Conservation (phyloP, 805 yeast species). For the Zygosaccharomyces bisporus region DNA sequence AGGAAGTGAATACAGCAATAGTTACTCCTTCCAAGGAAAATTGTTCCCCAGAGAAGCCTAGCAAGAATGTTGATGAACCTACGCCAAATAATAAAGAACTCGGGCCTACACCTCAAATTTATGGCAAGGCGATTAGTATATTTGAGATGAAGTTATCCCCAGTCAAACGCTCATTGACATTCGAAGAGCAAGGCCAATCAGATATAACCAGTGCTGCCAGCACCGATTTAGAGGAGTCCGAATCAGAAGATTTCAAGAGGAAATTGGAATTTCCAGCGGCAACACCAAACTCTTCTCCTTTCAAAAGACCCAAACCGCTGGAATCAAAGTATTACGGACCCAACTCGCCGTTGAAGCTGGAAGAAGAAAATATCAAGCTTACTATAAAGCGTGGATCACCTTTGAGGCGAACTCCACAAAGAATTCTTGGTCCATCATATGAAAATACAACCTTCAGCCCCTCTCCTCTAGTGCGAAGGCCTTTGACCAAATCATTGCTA, state of each 20-base stretch:
- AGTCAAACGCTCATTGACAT: constrained; percentile 14
- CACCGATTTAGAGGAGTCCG: not conserved
- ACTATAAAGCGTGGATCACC: constrained; percentile 25
- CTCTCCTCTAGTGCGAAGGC: constrained; percentile 32
- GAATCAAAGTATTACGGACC: constrained; percentile 28
- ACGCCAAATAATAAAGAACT: constrained; percentile 38
- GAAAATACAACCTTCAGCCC: constrained; percentile 22
- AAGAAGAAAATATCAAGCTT: constrained; percentile 37
- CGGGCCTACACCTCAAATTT: constrained; percentile 86
- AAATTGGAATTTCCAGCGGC: constrained; percentile 18
- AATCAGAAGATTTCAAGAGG: constrained; percentile 16
- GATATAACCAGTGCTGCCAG: constrained; percentile 8
- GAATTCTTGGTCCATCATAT: constrained; percentile 1
- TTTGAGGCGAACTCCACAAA: constrained; percentile 16
- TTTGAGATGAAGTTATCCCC: constrained; percentile 51
- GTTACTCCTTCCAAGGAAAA: not conserved
- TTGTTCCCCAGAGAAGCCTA: constrained; percentile 20
- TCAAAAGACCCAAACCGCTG: constrained; percentile 7
- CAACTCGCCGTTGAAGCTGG: constrained; percentile 30
- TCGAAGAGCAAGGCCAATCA: constrained; percentile 1
- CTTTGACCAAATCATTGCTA: constrained; percentile 22
- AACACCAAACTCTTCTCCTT: constrained; percentile 24
- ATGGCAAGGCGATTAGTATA: constrained; percentile 70
- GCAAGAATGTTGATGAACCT: constrained; percentile 9
- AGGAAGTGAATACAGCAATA: constrained; percentile 1